A percentile compares a stretch with the other conserved stretches of the same genome.
Conservation (phyloP, 257 asterid species). For the Echites panduratus region DNA sequence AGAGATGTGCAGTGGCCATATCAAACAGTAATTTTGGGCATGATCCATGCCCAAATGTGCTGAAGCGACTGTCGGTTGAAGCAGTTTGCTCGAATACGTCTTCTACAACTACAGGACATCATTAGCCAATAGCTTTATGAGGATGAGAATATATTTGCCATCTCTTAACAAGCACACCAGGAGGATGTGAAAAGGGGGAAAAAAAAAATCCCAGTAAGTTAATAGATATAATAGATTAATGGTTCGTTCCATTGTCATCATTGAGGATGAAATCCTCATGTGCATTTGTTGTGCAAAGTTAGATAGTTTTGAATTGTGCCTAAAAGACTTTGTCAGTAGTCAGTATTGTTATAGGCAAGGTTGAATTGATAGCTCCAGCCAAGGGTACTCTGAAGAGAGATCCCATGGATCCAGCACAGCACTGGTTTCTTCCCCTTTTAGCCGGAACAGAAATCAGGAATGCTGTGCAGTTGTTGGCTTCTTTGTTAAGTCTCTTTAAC, state of each 20-base stretch:
- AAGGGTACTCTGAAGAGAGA: conserved; percentile 31
- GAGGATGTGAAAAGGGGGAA: background rate
- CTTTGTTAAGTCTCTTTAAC: conserved; percentile 7
- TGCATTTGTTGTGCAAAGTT: conserved; percentile 13
- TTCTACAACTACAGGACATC: conserved; percentile 17
- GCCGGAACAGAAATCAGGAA: conserved; percentile 37
- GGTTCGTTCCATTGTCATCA: background rate
- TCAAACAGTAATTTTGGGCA: conserved; percentile 64
- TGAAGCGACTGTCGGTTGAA: conserved; percentile 78
- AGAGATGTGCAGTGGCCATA: conserved; percentile 61
- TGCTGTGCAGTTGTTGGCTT: conserved; percentile 22
- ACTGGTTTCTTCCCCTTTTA: conserved; percentile 43
- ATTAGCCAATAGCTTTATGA: conserved; percentile 1
- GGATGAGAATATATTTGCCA: background rate
- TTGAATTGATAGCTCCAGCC: conserved; percentile 25
- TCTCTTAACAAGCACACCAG: conserved; percentile 6
- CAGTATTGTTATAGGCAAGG: conserved; percentile 10
- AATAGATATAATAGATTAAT: conserved; percentile 3
- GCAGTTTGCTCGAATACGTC: conserved; percentile 58
- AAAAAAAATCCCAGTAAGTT: background rate
- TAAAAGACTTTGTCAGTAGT: conserved; percentile 23
- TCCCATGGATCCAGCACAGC: conserved; percentile 17
- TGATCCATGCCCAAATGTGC: conserved; percentile 81
- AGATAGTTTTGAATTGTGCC: conserved; percentile 21
- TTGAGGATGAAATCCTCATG: background rate